Evolutionary conservation across 2,329 filamentous ascomycete genomes (phyloP).

Genomic region (Biscogniauxia mediterranea): DNA sequence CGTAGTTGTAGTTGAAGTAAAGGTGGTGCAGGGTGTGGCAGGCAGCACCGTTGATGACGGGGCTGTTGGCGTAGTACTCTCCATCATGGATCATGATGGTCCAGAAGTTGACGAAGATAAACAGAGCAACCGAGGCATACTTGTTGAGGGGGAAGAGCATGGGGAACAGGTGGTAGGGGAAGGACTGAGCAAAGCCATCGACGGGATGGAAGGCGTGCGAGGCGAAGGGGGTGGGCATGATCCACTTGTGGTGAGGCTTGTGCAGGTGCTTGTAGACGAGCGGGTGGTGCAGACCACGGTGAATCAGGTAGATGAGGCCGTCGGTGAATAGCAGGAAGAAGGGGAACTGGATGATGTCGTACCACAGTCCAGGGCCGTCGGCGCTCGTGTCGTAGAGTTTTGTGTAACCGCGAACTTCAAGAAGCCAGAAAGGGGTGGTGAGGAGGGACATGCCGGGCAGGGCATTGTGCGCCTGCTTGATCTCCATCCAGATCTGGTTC

Average conservation of each 20-base stretch:
- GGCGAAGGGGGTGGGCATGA: conserved; percentile 93
- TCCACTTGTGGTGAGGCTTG: conserved; percentile 99
- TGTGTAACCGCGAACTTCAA: conserved; percentile 79
- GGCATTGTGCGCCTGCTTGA: conserved; percentile 71
- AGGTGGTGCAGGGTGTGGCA: conserved; percentile 92
- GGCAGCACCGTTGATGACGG: conserved; percentile 90
- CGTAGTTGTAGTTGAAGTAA: conserved; percentile 89
- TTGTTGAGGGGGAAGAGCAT: conserved; percentile 93
- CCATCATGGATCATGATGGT: conserved; percentile 95
- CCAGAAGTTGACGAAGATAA: conserved; percentile 95
- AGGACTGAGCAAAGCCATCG: conserved; percentile 83
- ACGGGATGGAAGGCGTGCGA: conserved; percentile 93
- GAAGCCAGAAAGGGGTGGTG: conserved; percentile 77
- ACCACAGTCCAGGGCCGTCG: conserved; percentile 74
- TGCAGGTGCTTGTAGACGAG: conserved; percentile 81
- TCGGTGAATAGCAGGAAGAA: conserved; percentile 77
- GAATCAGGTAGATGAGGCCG: conserved; percentile 76
- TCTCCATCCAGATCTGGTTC: conserved; percentile 86
- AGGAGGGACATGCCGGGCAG: conserved; percentile 82
- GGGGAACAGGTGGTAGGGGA: conserved; percentile 92
- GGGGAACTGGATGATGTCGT: conserved; percentile 81
- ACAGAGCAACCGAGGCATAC: conserved; percentile 79
- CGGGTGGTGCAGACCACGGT: conserved; percentile 72
- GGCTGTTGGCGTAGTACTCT: conserved; percentile 87
- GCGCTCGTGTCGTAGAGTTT: conserved; percentile 81